phyloP scores from a whole-genome alignment of 768 basidiomycete species.

The Lactarius akahatsu region DNA sequence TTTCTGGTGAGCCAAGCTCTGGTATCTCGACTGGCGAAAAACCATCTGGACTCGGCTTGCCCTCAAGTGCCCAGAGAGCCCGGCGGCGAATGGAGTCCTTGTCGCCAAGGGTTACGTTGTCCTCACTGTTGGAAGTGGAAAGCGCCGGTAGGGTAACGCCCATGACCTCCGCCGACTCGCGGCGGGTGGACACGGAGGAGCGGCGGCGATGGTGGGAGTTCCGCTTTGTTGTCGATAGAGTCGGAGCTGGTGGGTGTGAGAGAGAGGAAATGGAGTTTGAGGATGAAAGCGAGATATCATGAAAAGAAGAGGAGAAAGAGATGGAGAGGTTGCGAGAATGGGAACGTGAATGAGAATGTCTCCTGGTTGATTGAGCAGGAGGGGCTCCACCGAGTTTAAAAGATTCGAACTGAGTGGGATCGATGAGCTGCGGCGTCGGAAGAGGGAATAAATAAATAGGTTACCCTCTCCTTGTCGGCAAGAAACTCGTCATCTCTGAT shows the following conservation, averaged over 20 bases:
- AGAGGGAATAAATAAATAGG: conserved; percentile 20
- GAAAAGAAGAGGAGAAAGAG: conserved; percentile 38
- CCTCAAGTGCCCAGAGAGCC: conserved; percentile 86
- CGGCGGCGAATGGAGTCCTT: conserved; percentile 78
- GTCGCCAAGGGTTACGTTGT: conserved; percentile 66
- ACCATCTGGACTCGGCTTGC: conserved; percentile 62
- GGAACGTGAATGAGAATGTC: conserved; percentile 59
- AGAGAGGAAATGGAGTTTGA: conserved; percentile 36
- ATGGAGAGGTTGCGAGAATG: conserved; percentile 70
- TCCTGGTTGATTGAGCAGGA: conserved; percentile 38
- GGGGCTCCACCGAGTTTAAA: conserved; percentile 60
- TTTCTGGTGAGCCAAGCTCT: conserved; percentile 61
- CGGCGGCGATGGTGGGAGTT: conserved; percentile 82
- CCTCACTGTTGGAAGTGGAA: conserved; percentile 57
- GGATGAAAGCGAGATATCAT: conserved; percentile 35
- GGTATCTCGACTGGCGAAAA: conserved; percentile 83
- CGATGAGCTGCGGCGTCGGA: background rate
- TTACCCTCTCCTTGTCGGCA: conserved; percentile 47
- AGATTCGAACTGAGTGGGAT: conserved; percentile 55
- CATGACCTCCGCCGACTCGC: conserved; percentile 91
- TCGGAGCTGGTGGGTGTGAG: conserved; percentile 34
- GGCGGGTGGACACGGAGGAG: conserved; percentile 86
- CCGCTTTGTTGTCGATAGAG: conserved; percentile 46
- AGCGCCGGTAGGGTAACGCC: conserved; percentile 72
- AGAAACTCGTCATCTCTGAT: conserved; percentile 37